Evolutionary conservation across 805 yeast species (phyloP).

Genomic region (Candida sphagnicola): DNA sequence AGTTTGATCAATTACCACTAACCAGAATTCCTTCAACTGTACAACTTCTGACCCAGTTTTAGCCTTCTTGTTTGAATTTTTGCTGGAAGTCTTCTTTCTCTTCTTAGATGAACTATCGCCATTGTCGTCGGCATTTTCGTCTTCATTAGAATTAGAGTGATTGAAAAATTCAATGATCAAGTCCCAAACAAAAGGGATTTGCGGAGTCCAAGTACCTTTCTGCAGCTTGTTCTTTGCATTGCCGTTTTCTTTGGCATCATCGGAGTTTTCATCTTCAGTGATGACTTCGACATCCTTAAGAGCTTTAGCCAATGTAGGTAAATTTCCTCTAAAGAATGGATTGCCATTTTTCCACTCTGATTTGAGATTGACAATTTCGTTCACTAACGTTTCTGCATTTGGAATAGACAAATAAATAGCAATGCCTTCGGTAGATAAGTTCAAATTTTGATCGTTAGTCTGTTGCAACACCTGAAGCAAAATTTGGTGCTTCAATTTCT

Average conservation of each 20-base stretch:
- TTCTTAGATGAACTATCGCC: slow-evolving; percentile 28
- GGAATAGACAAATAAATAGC: slow-evolving; percentile 63
- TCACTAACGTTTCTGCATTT: slow-evolving; percentile 7
- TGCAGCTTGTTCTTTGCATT: slow-evolving; percentile 35
- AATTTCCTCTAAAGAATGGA: slow-evolving; percentile 70
- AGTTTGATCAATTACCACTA: slow-evolving; percentile 71
- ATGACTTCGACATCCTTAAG: slow-evolving; percentile 53
- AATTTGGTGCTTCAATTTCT: slow-evolving; percentile 15
- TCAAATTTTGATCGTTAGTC: slow-evolving; percentile 51
- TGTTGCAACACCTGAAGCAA: slow-evolving; percentile 32
- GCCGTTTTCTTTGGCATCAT: slow-evolving; percentile 21
- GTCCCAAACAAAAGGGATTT: slow-evolving; percentile 75
- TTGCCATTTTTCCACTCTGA: slow-evolving; percentile 67
- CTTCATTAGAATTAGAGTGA: background rate
- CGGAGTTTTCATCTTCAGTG: slow-evolving; percentile 27
- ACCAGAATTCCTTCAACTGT: slow-evolving; percentile 66
- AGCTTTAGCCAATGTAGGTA: slow-evolving; percentile 56
- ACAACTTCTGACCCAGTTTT: slow-evolving; percentile 22
- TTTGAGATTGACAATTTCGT: slow-evolving; percentile 11
- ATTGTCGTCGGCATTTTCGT: slow-evolving; percentile 8
- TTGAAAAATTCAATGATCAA: slow-evolving; percentile 47
- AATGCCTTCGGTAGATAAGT: slow-evolving; percentile 74
- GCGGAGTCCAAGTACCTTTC: slow-evolving; percentile 70
- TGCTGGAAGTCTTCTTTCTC: slow-evolving; percentile 28
- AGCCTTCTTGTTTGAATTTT: slow-evolving; percentile 16